Evolutionary conservation across 2,329 filamentous ascomycete species (phyloP).

Genomic region (Penicillium sp.): DNA sequence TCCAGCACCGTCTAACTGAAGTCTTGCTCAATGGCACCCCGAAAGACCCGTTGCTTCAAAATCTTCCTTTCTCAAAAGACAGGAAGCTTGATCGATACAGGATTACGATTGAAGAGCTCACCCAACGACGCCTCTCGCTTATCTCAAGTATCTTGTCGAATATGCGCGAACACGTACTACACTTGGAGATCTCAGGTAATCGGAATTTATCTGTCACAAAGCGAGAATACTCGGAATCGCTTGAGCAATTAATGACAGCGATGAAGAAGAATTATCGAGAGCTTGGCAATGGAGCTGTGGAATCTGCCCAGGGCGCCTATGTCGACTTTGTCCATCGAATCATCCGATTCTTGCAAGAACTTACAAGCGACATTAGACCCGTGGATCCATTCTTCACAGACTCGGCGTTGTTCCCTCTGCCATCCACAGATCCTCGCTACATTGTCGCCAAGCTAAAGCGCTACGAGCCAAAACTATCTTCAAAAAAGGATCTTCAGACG

Average conservation of each 20-base stretch:
- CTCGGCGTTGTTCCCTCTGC: slow-evolving; percentile 63
- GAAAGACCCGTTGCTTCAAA: slow-evolving; percentile 55
- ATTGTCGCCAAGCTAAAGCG: slow-evolving; percentile 64
- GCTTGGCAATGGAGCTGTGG: slow-evolving; percentile 42
- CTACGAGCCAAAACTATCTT: slow-evolving; percentile 59
- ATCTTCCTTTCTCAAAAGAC: slow-evolving; percentile 60
- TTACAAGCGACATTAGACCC: slow-evolving; percentile 59
- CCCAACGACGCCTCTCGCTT: slow-evolving; percentile 57
- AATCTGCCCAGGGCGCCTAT: slow-evolving; percentile 55
- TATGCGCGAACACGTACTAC: slow-evolving; percentile 58
- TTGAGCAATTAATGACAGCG: slow-evolving; percentile 61
- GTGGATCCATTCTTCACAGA: slow-evolving; percentile 66
- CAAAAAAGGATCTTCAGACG: slow-evolving; percentile 56
- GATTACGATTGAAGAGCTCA: slow-evolving; percentile 58
- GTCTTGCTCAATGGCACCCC: slow-evolving; percentile 55
- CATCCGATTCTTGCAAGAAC: slow-evolving; percentile 64
- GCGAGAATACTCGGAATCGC: slow-evolving; percentile 55
- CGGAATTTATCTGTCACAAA: slow-evolving; percentile 40
- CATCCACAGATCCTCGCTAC: slow-evolving; percentile 63
- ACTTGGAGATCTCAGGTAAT: slow-evolving; percentile 36
- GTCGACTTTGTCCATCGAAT: slow-evolving; percentile 66
- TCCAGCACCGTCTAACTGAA: slow-evolving; percentile 62
- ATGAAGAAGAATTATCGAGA: slow-evolving; percentile 67
- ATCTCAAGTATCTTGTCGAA: slow-evolving; percentile 63
- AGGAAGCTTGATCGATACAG: slow-evolving; percentile 43